Base-by-base conservation (phyloP, 805 yeast genomes). In the Suhomyces kilbournensis region DNA sequence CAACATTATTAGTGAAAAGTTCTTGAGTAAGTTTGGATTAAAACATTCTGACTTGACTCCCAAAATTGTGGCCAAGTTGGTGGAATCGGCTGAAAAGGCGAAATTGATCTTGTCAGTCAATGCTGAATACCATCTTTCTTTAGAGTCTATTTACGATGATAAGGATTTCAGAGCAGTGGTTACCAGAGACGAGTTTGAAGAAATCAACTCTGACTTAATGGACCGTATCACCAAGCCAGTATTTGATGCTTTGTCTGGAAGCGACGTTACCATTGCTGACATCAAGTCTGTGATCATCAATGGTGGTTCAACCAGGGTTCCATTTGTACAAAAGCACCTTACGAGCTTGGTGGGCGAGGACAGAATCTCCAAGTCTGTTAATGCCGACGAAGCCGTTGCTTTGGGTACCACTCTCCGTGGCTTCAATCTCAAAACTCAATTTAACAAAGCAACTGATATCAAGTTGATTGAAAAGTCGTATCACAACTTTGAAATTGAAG, bases 321-420 rank as follows among this genome's bases (percentile, higher is more conserved):
- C 99, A 14, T 79, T 88, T 62, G 87, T 94, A 46, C 94, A 90
- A 68, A 77, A 81, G 52, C 80, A 78, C 49, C 71, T 90, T 53
- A 55, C 66, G 1, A 65, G 79, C 2, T 72, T 83, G 44, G 71
- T 85, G 42, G 90, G 86, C 0, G 82, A 81, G 17, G 85, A 82
- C 2, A 72, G 64, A 55, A 75, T 92, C 39, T 78, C 96, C 20
- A 90, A 86, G 67, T 89, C 86, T 48, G 96, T 94, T 44, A 94
- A 94, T 68, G 94, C 99, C 0, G 99, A 94, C 69, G 99, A 94
- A 72, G 85, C 97, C 44, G 90, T 90, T 49, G 97, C 90, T 12
- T 77, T 89, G 60, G 99, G 99, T 47, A 83, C 96, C 2, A 83
- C 97, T n/a, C 73, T 88, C 38, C 80, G 91, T 57, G 98, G 94